A percentile compares a stretch with the other conserved stretches of the same genome.
phyloP scores from a whole-genome alignment of 768 basidiomycete species.

The Holtermanniella nyarrowii region DNA sequence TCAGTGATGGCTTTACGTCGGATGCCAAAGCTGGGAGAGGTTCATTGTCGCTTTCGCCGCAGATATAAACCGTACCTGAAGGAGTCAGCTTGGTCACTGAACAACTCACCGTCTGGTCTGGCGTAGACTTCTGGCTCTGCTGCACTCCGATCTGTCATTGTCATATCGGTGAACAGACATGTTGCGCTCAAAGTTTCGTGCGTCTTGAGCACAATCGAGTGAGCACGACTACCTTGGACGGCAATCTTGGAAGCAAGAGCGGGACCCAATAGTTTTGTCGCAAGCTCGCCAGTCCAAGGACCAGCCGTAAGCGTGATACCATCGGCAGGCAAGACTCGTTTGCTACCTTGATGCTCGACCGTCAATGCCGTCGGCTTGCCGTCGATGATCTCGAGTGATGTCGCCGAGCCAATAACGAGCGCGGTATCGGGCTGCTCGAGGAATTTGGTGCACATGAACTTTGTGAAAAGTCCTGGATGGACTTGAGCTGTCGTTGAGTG shows the following conservation, averaged over 20 bases:
- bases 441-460: conserved; percentile 28
- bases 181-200: conserved; percentile 55
- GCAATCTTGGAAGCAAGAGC: conserved; percentile 24
- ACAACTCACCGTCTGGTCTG: conserved; percentile 30
- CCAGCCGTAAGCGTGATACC: conserved; percentile 72
- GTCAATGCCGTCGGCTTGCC: not conserved
- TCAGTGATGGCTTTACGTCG: conserved; percentile 53
- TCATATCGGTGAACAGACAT: conserved; percentile 72
- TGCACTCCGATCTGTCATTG: conserved; percentile 37
- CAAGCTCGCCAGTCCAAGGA: conserved; percentile 64
- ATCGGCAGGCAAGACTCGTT: conserved; percentile 48
- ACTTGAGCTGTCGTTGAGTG: conserved; percentile 38
- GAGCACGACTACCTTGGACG: conserved; percentile 39
- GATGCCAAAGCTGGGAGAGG: conserved; percentile 62
- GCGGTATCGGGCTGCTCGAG: conserved; percentile 17
- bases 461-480: conserved; percentile 36
- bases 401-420: conserved; percentile 27
- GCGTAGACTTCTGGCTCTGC: conserved; percentile 45
- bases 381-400: conserved; percentile 4
- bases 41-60: conserved; percentile 66
- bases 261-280: conserved; percentile 34
- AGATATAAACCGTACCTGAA: conserved; percentile 47
- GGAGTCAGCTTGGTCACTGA: not conserved
- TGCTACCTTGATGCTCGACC: conserved; percentile 1
- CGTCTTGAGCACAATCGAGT: conserved; percentile 40